phyloP scores from a whole-genome alignment of 768 basidiomycete species.

The Termitomyces sp. region DNA sequence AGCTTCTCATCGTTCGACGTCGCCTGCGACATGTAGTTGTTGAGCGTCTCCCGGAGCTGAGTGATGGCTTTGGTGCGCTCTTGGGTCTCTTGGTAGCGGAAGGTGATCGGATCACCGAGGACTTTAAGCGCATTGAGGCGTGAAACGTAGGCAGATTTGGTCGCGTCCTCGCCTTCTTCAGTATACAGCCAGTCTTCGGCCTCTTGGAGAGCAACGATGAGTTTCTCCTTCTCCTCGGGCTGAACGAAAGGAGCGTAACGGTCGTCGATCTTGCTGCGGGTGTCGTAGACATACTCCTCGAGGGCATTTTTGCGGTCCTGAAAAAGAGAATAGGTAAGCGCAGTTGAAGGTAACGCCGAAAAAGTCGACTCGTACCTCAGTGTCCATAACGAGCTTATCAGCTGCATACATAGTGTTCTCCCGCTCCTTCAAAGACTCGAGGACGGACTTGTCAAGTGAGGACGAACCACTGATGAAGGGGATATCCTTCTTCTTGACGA shows the following conservation, averaged over 20 bases:
- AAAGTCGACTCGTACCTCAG: conserved; percentile 63
- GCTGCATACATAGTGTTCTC: conserved; percentile 87
- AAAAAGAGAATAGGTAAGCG: neutral
- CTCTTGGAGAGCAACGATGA: conserved; percentile 65
- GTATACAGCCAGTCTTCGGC: conserved; percentile 98
- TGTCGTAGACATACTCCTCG: conserved; percentile 98
- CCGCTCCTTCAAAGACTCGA: conserved; percentile 71
- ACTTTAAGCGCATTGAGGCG: conserved; percentile 82
- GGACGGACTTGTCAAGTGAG: conserved; percentile 57
- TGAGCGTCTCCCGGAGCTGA: conserved; percentile 82
- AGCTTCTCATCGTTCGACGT: conserved; percentile 83
- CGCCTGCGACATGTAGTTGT: conserved; percentile 81
- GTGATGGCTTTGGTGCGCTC: conserved; percentile 72
- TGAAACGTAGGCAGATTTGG: conserved; percentile 89
- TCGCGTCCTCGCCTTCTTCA: conserved; percentile 94
- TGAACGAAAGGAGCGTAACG: conserved; percentile 78
- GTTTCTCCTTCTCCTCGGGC: conserved; percentile 71
- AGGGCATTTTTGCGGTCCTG: conserved; percentile 98
- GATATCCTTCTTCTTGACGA: conserved; percentile 81
- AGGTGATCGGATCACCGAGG: conserved; percentile 82
- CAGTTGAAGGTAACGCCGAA: neutral
- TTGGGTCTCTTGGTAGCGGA: conserved; percentile 81
- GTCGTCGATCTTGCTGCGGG: conserved; percentile 86
- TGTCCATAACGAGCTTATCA: conserved; percentile 97
- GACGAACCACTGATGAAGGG: conserved; percentile 64